A percentile compares a stretch with the other conserved stretches of the same genome.
phyloP scores from a whole-genome alignment of 1,284 basidiomycete genomes.

The Cystobasidium sp. region DNA sequence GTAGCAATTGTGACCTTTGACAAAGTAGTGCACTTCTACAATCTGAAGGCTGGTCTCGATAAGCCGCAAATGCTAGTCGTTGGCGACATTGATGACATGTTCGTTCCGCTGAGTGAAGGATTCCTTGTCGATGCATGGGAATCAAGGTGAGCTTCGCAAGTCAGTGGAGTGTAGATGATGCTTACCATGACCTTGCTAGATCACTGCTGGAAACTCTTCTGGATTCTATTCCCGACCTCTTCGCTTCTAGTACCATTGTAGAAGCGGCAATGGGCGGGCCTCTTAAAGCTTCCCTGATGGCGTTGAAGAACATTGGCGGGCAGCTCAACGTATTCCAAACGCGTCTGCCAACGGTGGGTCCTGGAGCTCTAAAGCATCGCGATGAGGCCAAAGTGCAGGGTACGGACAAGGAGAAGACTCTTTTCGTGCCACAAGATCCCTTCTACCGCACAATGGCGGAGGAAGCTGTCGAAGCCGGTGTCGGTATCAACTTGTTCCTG shows the following conservation, averaged over 20 bases:
- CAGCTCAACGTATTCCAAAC: slow-evolving; percentile 83
- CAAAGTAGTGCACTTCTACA: slow-evolving; percentile 82
- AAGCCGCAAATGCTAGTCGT: slow-evolving; percentile 80
- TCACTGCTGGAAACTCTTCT: slow-evolving; percentile 58
- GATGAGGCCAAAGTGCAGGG: slow-evolving; percentile 79
- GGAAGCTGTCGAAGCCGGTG: slow-evolving; percentile 84
- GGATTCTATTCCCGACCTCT: slow-evolving; percentile 69
- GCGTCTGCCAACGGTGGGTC: slow-evolving; percentile 76
- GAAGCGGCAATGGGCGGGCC: slow-evolving; percentile 79
- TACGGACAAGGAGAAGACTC: slow-evolving; percentile 82
- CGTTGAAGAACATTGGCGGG: slow-evolving; percentile 80
- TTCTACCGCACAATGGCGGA: slow-evolving; percentile 83
- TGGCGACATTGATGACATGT: slow-evolving; percentile 87
- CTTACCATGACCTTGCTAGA: slow-evolving; percentile 9
- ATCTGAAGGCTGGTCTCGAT: slow-evolving; percentile 70
- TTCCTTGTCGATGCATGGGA: slow-evolving; percentile 79
- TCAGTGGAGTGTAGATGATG: background rate
- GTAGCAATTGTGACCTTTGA: slow-evolving; percentile 89
- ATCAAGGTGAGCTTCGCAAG: slow-evolving; percentile 63
- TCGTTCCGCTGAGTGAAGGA: slow-evolving; percentile 75
- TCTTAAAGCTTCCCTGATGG: slow-evolving; percentile 72
- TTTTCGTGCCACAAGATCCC: slow-evolving; percentile 76
- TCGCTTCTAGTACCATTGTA: slow-evolving; percentile 62
- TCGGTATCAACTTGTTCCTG: slow-evolving; percentile 88
- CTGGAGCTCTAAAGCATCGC: slow-evolving; percentile 67